phyloP scores from a whole-genome alignment of 2,329 filamentous ascomycete genomes.

The Trichoderma afroharzianum region DNA sequence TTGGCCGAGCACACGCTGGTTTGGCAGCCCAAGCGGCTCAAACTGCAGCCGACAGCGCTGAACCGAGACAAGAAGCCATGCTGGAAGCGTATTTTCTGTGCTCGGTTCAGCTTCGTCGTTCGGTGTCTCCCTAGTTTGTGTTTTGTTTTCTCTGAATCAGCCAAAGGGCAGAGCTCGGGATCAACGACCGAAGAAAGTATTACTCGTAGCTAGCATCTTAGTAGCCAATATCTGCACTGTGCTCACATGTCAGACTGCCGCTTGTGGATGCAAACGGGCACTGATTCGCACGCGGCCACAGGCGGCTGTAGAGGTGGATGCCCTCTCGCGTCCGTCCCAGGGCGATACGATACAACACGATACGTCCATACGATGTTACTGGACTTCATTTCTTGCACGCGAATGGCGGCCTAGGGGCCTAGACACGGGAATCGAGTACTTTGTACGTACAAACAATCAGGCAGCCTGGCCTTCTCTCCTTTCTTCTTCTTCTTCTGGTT shows the following conservation, averaged over 20 bases:
- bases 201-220: not conserved
- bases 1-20: too few relatives aligned
- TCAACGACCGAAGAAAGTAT: not conserved
- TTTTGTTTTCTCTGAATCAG: not conserved
- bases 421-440: not conserved
- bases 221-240: not conserved
- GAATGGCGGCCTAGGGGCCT: not conserved
- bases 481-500: not conserved
- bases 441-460: slow-evolving; percentile 13
- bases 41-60: slow-evolving; percentile 5
- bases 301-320: not conserved
- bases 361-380: not conserved
- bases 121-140: not conserved
- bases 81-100: not conserved
- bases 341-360: not conserved
- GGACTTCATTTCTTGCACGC: not conserved
- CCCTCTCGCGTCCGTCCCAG: not conserved
- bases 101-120: not conserved
- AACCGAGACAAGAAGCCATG: not conserved
- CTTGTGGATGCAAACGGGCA: slow-evolving; percentile 5
- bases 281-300: not conserved
- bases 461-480: not conserved
- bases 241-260: slow-evolving; percentile 15
- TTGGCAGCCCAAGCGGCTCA: not conserved
- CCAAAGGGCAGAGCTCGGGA: not conserved